Percentiles rank a stretch among this genome's conserved stretches.
phyloP scores from a whole-genome alignment of 169 alveolate genomes.

The Eimeria tenella region DNA sequence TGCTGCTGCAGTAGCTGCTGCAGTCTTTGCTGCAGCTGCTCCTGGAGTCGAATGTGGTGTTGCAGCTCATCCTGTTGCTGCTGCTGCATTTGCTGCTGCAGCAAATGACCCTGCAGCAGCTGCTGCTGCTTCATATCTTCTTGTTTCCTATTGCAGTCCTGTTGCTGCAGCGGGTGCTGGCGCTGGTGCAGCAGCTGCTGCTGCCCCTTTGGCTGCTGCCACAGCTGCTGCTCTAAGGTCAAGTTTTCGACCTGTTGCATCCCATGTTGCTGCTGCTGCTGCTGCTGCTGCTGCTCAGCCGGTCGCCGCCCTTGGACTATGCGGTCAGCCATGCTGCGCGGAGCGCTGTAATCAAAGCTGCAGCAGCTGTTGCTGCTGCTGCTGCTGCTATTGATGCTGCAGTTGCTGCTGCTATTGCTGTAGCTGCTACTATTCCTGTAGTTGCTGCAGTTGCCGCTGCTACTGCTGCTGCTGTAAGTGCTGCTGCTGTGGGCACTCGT shows the following conservation, averaged over 20 bases:
- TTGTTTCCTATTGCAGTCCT: no score
- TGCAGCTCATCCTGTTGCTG: neutral
- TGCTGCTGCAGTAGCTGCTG: conserved; percentile 54
- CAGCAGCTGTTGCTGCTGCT: neutral
- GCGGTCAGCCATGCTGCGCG: neutral
- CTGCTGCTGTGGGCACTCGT: neutral
- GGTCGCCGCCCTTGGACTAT: neutral
- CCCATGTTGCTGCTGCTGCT: conserved; percentile 13
- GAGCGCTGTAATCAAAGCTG: neutral
- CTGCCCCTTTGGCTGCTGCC: neutral
- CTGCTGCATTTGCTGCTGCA: conserved; percentile 21
- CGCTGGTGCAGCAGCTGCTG: conserved; percentile 51
- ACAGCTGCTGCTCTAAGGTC: no score
- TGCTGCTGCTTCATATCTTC: neutral
- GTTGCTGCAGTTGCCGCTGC: neutral
- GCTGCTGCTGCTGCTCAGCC: neutral
- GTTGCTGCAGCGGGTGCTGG: neutral
- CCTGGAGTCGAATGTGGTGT: neutral
- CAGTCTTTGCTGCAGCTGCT: neutral
- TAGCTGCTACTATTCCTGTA: neutral
- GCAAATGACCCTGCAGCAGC: conserved; percentile 17
- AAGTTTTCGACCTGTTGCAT: no score
- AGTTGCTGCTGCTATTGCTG: conserved; percentile 2
- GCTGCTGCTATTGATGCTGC: neutral
- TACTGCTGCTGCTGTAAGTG: neutral